These are phyloP conservation scores for Lumnitzera littorea DNA, from an alignment of 345 rosid genomes.

Conservation along the genomic window DNA sequence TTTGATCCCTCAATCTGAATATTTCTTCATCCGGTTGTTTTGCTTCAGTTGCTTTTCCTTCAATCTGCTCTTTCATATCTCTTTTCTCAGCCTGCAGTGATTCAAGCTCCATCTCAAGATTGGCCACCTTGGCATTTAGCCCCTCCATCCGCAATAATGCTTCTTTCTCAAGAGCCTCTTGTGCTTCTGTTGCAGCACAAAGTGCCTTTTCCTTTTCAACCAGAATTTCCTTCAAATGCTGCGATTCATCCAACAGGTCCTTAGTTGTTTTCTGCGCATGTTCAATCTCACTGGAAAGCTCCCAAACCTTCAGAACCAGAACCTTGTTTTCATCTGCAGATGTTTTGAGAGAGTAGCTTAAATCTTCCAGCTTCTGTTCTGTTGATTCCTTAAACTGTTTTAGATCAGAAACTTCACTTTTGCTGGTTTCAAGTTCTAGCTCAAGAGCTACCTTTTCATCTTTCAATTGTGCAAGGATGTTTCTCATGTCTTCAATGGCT, in stretches of 20 bases:
- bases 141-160: conserved; percentile 35
- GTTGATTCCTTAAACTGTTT: conserved; percentile 59
- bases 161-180: conserved; percentile 41
- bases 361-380: conserved; percentile 37
- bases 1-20: conserved; percentile 27
- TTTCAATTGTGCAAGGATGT: conserved; percentile 37
- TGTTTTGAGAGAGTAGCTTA: conserved; percentile 25
- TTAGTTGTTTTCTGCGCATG: conserved; percentile 32
- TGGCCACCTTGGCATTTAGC: conserved; percentile 28
- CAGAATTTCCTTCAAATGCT: conserved; percentile 35
- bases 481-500: conserved; percentile 17
- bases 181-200: conserved; percentile 37
- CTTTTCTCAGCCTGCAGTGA: conserved; percentile 27
- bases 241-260: conserved; percentile 35
- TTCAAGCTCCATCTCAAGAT: conserved; percentile 45
- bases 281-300: conserved; percentile 44
- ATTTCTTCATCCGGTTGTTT: conserved; percentile 42
- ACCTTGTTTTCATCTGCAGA: conserved; percentile 46
- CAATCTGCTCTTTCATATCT: conserved; percentile 39
- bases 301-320: conserved; percentile 40
- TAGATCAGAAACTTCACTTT: conserved; percentile 30
- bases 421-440: conserved; percentile 33
- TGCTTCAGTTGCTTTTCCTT: conserved; percentile 35
- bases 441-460: conserved; percentile 29
- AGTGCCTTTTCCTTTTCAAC: conserved; percentile 49